These are phyloP conservation scores for Choanephora cucurbitarum DNA, from an alignment of 371 early-diverging fungal genomes.

Conservation along the genomic window DNA sequence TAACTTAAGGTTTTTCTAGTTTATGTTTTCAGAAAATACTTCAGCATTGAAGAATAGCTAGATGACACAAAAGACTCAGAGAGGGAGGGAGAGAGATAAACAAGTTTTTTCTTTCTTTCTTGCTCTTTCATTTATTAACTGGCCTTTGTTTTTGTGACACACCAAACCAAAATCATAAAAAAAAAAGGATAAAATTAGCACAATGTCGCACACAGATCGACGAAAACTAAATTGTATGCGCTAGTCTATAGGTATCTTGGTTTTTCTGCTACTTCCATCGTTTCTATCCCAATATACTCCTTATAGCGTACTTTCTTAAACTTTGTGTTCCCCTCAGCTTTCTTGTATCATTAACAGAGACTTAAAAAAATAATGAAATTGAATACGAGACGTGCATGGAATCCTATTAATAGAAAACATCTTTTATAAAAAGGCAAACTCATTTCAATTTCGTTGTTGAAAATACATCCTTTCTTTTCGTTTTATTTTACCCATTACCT, in stretches of 20 bases:
- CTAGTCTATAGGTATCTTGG: neutral
- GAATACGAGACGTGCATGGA: too few species aligned
- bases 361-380: too few species aligned
- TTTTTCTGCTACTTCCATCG: slow-evolving; percentile 22
- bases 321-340: slow-evolving; percentile 10
- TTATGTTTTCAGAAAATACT: too few species aligned
- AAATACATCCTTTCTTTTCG: neutral
- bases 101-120: too few species aligned
- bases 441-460: neutral
- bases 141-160: slow-evolving; percentile 8
- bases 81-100: too few species aligned
- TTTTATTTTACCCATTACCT: slow-evolving; percentile 6
- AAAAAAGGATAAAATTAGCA: neutral
- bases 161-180: slow-evolving; percentile 8
- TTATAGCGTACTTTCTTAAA: neutral
- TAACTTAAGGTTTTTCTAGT: too few species aligned
- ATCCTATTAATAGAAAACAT: too few species aligned
- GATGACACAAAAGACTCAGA: too few species aligned
- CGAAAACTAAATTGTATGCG: slow-evolving; percentile 14
- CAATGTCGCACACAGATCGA: slow-evolving; percentile 17
- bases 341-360: too few species aligned
- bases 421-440: too few species aligned
- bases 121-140: too few species aligned
- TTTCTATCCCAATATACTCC: slow-evolving; percentile 18
- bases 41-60: too few species aligned